Percentiles rank a stretch among this genome's conserved stretches.
These are phyloP conservation scores for Oryza glaberrima DNA, from an alignment of 176 grass and related monocot species.

Conservation along the genomic window DNA sequence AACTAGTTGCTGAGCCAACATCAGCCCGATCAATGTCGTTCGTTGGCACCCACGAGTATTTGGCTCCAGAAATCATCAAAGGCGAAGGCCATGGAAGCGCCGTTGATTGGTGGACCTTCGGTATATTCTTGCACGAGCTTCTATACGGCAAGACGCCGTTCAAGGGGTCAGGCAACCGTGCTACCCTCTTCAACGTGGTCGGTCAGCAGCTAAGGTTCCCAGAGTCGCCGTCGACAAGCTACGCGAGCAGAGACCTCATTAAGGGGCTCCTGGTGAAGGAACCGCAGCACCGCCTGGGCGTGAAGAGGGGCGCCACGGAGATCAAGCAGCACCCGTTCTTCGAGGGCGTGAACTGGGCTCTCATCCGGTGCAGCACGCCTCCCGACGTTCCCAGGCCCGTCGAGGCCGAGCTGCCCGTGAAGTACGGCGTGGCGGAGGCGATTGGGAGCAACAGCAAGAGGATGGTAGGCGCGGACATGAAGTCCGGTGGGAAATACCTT, in stretches of 20 bases:
- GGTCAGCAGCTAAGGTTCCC: slow-evolving; percentile 87
- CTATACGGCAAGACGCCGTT: slow-evolving; percentile 96
- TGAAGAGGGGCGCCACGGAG: slow-evolving; percentile 90
- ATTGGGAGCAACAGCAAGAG: slow-evolving; percentile 66
- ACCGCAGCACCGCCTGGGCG: slow-evolving; percentile 78
- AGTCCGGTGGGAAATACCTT: slow-evolving; percentile 75
- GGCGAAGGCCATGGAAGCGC: slow-evolving; percentile 95
- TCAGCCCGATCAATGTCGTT: slow-evolving; percentile 92
- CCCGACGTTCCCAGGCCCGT: slow-evolving; percentile 82
- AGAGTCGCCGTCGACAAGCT: slow-evolving; percentile 75
- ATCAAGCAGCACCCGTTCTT: slow-evolving; percentile 97
- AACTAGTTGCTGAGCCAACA: slow-evolving; percentile 85
- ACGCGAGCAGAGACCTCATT: slow-evolving; percentile 77
- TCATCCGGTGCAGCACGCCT: slow-evolving; percentile 88
- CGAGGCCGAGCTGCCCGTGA: slow-evolving; percentile 62
- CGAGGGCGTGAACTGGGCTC: slow-evolving; percentile 94
- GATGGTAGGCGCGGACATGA: slow-evolving; percentile 60
- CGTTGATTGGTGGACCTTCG: slow-evolving; percentile 97
- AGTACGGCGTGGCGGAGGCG: slow-evolving; percentile 53
- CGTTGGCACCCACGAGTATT: slow-evolving; percentile 90
- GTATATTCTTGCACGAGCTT: slow-evolving; percentile 88
- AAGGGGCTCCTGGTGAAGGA: slow-evolving; percentile 92
- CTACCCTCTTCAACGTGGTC: slow-evolving; percentile 92
- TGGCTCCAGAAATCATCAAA: slow-evolving; percentile 96
- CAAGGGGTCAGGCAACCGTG: slow-evolving; percentile 88